phyloP scores from a whole-genome alignment of 176 grass and related monocot genomes.

The Musa acuminata region DNA sequence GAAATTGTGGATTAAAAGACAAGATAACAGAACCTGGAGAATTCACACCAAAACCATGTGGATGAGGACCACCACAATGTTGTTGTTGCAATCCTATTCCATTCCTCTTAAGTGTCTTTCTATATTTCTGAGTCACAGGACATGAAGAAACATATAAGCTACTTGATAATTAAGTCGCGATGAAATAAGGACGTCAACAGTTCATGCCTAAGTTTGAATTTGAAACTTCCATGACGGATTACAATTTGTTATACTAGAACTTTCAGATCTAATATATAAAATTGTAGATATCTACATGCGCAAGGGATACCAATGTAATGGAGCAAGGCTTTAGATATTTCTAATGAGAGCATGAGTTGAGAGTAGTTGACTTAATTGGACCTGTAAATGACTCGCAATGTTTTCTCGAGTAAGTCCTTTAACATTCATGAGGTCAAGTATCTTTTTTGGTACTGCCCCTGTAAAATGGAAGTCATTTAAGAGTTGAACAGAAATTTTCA shows the following conservation, averaged over 20 bases:
- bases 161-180: not conserved
- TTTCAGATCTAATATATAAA: too few relatives aligned
- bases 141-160: not conserved
- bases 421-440: constrained; percentile 8
- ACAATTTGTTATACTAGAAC: too few relatives aligned
- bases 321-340: too few relatives aligned
- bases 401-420: constrained; percentile 3
- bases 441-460: constrained; percentile 8
- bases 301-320: not conserved
- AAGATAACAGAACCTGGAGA: constrained; percentile 3
- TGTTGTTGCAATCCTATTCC: not conserved
- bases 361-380: not conserved
- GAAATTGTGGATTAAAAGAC: not conserved
- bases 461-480: not conserved
- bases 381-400: constrained; percentile 15
- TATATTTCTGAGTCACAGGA: constrained; percentile 8
- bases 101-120: not conserved
- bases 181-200: not conserved
- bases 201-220: not conserved
- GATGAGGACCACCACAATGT: not conserved
- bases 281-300: not conserved
- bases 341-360: too few relatives aligned
- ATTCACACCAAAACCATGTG: not conserved
- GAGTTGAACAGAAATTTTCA: too few relatives aligned
- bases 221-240: not conserved